A percentile compares a stretch with the other conserved stretches of the same genome.
Evolutionary conservation across 2,329 filamentous ascomycete genomes (phyloP).

Genomic region (Ilyonectria robusta): DNA sequence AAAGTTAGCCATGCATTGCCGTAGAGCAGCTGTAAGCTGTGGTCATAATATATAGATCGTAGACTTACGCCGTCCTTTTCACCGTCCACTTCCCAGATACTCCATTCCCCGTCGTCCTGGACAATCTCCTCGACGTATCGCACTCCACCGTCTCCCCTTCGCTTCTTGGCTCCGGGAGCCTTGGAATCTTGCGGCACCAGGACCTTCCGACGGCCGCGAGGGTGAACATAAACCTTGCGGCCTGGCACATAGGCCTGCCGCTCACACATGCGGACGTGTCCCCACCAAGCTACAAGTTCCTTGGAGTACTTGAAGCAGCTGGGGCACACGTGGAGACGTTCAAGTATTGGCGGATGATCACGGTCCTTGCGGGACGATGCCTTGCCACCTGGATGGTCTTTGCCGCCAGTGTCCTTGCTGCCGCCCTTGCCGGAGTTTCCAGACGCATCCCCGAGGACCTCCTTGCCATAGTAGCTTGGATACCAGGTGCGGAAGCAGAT

Average conservation of each 20-base stretch:
- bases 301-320: constrained; percentile 94
- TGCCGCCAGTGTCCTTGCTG: constrained; percentile 48
- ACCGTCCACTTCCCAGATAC: constrained; percentile 93
- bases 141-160: constrained; percentile 53
- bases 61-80: constrained; percentile 79
- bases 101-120: constrained; percentile 79
- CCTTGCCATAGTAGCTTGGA: constrained; percentile 89
- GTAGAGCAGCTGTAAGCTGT: not conserved
- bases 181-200: constrained; percentile 53
- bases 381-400: constrained; percentile 47
- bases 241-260: constrained; percentile 71
- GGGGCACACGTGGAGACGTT: constrained; percentile 87
- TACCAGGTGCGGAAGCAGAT: constrained; percentile 93
- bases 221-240: constrained; percentile 79
- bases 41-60: not conserved
- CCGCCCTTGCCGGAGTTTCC: constrained; percentile 48
- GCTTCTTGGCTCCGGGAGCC: constrained; percentile 55
- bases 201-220: constrained; percentile 60
- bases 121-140: constrained; percentile 61
- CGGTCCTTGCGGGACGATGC: constrained; percentile 52
- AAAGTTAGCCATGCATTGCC: constrained; percentile 24
- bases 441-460: constrained; percentile 69
- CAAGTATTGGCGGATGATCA: constrained; percentile 64
- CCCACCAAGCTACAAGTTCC: constrained; percentile 71
- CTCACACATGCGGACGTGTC: constrained; percentile 72